Percentiles rank a stretch among this genome's conserved stretches.
Evolutionary conservation across 2,329 filamentous ascomycete genomes (phyloP).

Genomic region (Colletotrichum lupini): DNA sequence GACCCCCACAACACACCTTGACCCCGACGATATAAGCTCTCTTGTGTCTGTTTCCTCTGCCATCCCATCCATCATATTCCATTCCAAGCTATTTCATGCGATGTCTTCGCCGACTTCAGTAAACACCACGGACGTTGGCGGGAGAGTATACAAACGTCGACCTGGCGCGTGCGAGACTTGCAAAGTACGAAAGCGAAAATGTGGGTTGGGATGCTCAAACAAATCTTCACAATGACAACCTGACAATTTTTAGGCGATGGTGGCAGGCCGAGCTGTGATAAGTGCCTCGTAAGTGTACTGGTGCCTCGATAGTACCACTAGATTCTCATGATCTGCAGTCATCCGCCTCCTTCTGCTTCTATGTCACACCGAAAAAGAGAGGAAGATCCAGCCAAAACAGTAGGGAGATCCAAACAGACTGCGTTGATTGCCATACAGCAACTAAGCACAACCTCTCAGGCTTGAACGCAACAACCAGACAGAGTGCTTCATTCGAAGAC

Average conservation of each 20-base stretch:
- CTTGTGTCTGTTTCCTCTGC: neutral
- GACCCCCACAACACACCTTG: neutral
- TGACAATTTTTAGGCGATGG: neutral
- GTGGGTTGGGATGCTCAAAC: neutral
- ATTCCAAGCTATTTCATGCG: neutral
- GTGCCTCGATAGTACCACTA: neutral
- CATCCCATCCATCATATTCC: neutral
- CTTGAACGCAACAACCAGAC: neutral
- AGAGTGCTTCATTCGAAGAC: neutral
- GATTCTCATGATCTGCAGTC: neutral
- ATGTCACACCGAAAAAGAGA: constrained; percentile 15
- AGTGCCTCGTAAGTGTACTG: neutral
- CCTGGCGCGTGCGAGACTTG: constrained; percentile 22
- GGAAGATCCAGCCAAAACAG: constrained; percentile 12
- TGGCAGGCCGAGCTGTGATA: constrained; percentile 18
- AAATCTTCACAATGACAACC: neutral
- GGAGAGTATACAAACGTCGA: constrained; percentile 17
- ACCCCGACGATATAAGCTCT: neutral
- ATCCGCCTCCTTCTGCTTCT: constrained; percentile 2
- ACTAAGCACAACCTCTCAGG: neutral
- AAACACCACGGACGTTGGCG: neutral
- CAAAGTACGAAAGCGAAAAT: constrained; percentile 15
- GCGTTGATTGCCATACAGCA: neutral
- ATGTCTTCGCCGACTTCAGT: constrained; percentile 4
- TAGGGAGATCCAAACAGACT: neutral